Base-by-base conservation (phyloP, 1,284 basidiomycete genomes). In the Caloboletus firmus region DNA sequence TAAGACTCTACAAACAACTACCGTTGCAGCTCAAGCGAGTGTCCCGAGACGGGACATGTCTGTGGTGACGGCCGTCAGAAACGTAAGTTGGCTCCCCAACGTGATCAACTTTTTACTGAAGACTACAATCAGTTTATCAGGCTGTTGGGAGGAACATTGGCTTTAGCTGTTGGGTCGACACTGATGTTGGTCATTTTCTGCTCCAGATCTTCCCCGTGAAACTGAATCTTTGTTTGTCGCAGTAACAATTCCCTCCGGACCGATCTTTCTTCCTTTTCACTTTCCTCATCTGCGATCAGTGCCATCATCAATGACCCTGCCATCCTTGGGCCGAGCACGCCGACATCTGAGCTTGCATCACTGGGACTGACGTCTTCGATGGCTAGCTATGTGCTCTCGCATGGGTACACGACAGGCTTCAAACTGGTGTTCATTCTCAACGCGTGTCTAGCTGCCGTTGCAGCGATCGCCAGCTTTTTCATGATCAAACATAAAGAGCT, bases 11-110 rank as follows among this genome's bases (percentile, higher is more conserved):
- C 83, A 84, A 68, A 84, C 82, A 0, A 83, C 81, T 0, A 84
- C 84, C 0, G 80, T 89, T 3, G 86, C 87, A 0, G 84, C 81
- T 5, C 87, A 89, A 62, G 84, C 85, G 0, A 85, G 84, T 22
- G 87, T 89, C 1, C 68, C 81, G 0, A 71, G 85, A 24, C 74
- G 75, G 43, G 86, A 89, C 56, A 84, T 89, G 79, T 83, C 84
- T 1, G 85, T 87, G 8, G 85, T 88, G 2, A 89, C 87, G 0
- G 81, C 82, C 0, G 79, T 84, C 47, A 77, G 87, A 31, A 89
- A 88, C 62, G 82, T 83, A 54, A 49, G 76, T 65, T 15, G 17
- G 7, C 13, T 44, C 4, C n/a, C 24, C 24, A 34, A 22, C 13
- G 8, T 18, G 37, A 15, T 44, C 45, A 15, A 36, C 12, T 9